These are phyloP conservation scores for Aegle marmelos DNA, from an alignment of 345 rosid species.

Conservation along the genomic window DNA sequence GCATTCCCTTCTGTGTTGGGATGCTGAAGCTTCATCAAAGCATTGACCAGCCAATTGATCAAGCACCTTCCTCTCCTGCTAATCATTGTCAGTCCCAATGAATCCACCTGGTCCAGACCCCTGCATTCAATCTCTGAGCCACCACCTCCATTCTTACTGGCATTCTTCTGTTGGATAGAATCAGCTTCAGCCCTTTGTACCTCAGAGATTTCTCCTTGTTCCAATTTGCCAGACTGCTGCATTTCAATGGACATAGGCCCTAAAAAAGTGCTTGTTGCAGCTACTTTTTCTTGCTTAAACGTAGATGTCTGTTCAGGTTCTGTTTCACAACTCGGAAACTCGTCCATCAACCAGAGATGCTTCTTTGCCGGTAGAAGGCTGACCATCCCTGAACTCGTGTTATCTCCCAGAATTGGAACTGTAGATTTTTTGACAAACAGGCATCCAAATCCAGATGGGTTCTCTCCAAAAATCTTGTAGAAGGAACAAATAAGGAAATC, in stretches of 20 bases:
- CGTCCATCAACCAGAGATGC: constrained; percentile 32
- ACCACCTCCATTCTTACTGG: constrained; percentile 4
- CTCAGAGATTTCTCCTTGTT: constrained; percentile 28
- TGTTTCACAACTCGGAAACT: constrained; percentile 32
- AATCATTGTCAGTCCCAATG: constrained; percentile 55
- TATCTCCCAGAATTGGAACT: constrained; percentile 48
- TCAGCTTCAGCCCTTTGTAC: constrained; percentile 15
- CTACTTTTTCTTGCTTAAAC: constrained; percentile 16
- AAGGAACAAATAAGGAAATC: constrained; percentile 86
- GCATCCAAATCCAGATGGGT: constrained; percentile 94
- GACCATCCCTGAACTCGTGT: constrained; percentile 61
- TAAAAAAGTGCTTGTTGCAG: constrained; percentile 42
- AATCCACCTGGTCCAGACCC: constrained; percentile 78
- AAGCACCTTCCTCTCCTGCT: constrained; percentile 78
- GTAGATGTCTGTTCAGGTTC: constrained; percentile 23
- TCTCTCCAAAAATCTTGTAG: constrained; percentile 90
- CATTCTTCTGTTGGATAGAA: constrained; percentile 9
- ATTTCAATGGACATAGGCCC: constrained; percentile 35
- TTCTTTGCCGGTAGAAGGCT: constrained; percentile 57
- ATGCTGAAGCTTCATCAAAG: constrained; percentile 76
- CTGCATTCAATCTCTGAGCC: constrained; percentile 43
- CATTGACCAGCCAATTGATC: constrained; percentile 85
- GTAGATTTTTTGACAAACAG: constrained; percentile 82
- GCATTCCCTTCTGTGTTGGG: constrained; percentile 47
- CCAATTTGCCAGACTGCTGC: constrained; percentile 16